Evolutionary conservation across 768 basidiomycete species (phyloP).

Genomic region (Calvatia gigantea): DNA sequence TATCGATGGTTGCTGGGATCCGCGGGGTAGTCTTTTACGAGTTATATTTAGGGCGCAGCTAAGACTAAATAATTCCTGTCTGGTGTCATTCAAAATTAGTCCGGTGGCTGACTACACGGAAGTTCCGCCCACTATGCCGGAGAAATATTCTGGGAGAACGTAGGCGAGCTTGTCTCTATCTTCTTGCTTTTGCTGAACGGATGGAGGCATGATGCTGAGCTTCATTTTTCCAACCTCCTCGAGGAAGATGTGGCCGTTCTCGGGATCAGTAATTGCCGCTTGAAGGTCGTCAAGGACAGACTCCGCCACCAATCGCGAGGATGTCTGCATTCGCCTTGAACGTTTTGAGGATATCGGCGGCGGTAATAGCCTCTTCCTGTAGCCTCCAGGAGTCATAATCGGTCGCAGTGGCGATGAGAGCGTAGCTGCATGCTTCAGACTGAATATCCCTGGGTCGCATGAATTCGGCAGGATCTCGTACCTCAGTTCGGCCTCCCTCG

Average conservation of each 20-base stretch:
- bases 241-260: conserved; percentile 41
- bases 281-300: conserved; percentile 71
- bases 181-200: conserved; percentile 48
- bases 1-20: no score
- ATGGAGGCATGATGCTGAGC: conserved; percentile 77
- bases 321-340: conserved; percentile 84
- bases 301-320: conserved; percentile 72
- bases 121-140: neutral
- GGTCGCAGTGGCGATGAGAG: conserved; percentile 84
- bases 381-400: conserved; percentile 97
- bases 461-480: conserved; percentile 28
- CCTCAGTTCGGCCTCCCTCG: conserved; percentile 93
- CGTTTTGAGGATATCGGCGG: conserved; percentile 88
- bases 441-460: neutral
- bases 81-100: neutral
- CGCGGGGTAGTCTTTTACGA: no score
- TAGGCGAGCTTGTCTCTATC: conserved; percentile 69
- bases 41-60: no score
- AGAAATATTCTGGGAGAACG: conserved; percentile 78
- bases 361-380: conserved; percentile 77
- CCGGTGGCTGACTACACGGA: neutral
- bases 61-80: neutral
- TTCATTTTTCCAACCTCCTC: conserved; percentile 83
- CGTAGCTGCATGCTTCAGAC: conserved; percentile 57
- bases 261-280: conserved; percentile 26